phyloP scores from a whole-genome alignment of 2,329 filamentous ascomycete species.

The Colletotrichum chlorophyti region DNA sequence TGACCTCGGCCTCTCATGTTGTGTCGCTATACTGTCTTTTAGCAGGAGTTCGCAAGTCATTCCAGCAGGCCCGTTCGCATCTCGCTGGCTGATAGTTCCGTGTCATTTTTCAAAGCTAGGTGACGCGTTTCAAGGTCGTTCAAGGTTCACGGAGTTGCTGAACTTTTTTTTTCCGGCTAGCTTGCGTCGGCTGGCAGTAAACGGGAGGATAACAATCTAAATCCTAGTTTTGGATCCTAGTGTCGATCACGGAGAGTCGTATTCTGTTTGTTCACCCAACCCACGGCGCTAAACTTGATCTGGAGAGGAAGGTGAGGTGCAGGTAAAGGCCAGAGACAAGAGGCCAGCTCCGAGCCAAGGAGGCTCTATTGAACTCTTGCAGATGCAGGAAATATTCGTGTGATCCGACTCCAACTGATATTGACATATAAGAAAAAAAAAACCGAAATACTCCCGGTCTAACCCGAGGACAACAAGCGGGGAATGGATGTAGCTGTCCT shows the following conservation, averaged over 20 bases:
- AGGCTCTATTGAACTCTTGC: background rate
- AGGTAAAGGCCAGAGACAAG: background rate
- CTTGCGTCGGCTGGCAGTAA: background rate
- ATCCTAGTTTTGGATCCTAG: no score
- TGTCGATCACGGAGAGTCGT: constrained; percentile 14
- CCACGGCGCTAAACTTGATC: background rate
- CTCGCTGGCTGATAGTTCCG: no score
- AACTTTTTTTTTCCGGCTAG: background rate
- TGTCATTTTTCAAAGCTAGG: no score
- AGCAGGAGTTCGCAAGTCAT: no score
- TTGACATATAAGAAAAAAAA: constrained; percentile 12
- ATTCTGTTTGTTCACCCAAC: constrained; percentile 5
- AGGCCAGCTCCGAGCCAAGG: background rate
- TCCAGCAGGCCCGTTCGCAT: no score
- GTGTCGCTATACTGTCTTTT: background rate
- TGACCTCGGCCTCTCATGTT: background rate
- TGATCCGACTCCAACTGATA: constrained; percentile 8
- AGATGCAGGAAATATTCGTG: constrained; percentile 1
- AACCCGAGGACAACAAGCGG: constrained; percentile 9
- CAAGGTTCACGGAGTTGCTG: background rate
- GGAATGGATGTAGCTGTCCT: background rate
- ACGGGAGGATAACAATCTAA: background rate
- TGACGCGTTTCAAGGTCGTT: no score
- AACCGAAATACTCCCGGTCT: background rate
- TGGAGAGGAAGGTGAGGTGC: background rate